Evolutionary conservation across 345 rosid genomes (phyloP).

Genomic region (Diplotaxis tenuifolia): DNA sequence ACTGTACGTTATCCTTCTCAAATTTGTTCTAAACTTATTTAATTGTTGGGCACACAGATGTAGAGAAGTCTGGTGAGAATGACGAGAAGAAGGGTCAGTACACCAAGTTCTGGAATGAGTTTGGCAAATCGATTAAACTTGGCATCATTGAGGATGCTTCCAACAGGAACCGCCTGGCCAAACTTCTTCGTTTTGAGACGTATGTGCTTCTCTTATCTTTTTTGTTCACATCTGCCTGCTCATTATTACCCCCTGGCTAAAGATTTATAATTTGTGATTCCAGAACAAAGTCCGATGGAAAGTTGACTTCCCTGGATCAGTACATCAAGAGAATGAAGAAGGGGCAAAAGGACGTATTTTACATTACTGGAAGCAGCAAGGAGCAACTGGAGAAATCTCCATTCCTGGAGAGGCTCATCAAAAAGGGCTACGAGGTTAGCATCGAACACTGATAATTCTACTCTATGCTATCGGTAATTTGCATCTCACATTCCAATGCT

Average conservation of each 20-base stretch:
- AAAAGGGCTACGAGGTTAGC: constrained; percentile 83
- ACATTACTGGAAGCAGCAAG: constrained; percentile 93
- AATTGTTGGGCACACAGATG: constrained; percentile 43
- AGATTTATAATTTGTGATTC: constrained; percentile 2
- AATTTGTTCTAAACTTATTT: neutral
- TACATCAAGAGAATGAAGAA: constrained; percentile 92
- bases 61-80: constrained; percentile 57
- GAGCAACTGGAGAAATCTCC: constrained; percentile 95
- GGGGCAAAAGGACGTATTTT: constrained; percentile 85
- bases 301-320: constrained; percentile 89
- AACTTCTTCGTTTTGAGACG: constrained; percentile 93
- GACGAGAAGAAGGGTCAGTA: constrained; percentile 92
- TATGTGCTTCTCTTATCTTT: constrained; percentile 30
- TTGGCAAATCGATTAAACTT: constrained; percentile 94
- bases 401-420: constrained; percentile 91
- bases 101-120: constrained; percentile 92
- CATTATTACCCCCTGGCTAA: neutral
- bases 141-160: constrained; percentile 95
- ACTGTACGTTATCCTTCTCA: no score
- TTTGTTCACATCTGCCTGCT: neutral
- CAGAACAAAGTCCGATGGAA: constrained; percentile 93
- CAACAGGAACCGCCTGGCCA: constrained; percentile 90
- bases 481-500: neutral
- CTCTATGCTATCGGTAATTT: no score
- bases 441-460: neutral